A percentile compares a stretch with the other conserved stretches of the same genome.
phyloP scores from a whole-genome alignment of 176 grass and related monocot genomes.

The Carex parvula region DNA sequence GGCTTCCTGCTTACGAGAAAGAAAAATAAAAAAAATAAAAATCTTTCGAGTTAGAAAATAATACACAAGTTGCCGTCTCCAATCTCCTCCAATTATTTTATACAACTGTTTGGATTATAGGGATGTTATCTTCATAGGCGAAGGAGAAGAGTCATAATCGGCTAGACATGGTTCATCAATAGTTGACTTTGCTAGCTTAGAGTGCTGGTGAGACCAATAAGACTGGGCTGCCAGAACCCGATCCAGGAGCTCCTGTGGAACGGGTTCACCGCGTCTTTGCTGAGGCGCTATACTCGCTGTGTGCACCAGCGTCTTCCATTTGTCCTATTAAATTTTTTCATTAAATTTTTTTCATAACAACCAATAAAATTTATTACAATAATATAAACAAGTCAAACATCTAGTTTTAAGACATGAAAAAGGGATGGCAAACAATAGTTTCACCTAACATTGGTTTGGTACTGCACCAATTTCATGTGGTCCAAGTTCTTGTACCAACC shows the following conservation, averaged over 20 bases:
- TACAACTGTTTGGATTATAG: slow-evolving; percentile 39
- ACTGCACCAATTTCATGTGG: slow-evolving; percentile 14
- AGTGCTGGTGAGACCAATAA: slow-evolving; percentile 60
- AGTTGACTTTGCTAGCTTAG: slow-evolving; percentile 39
- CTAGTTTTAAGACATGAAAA: slow-evolving; percentile 3
- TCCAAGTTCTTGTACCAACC: slow-evolving; percentile 22
- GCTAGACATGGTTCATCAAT: slow-evolving; percentile 28
- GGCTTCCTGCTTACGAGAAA: slow-evolving; percentile 28
- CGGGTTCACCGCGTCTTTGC: slow-evolving; percentile 55
- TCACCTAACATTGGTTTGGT: slow-evolving; percentile 9
- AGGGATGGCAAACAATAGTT: background rate
- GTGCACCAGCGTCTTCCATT: slow-evolving; percentile 89
- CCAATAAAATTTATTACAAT: background rate
- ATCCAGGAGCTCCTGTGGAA: slow-evolving; percentile 72
- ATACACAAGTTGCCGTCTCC: slow-evolving; percentile 25
- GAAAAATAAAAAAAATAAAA: slow-evolving; percentile 24
- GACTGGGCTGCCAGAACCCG: slow-evolving; percentile 60
- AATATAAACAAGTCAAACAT: slow-evolving; percentile 7
- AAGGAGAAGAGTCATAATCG: slow-evolving; percentile 30
- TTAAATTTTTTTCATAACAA: background rate
- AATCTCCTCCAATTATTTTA: slow-evolving; percentile 28
- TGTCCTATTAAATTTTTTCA: slow-evolving; percentile 41
- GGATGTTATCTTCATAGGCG: slow-evolving; percentile 6
- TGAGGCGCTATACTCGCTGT: slow-evolving; percentile 74
- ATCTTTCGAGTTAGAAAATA: slow-evolving; percentile 27